Base-by-base conservation (phyloP, 768 basidiomycete species). In the Boletus huronensis region DNA sequence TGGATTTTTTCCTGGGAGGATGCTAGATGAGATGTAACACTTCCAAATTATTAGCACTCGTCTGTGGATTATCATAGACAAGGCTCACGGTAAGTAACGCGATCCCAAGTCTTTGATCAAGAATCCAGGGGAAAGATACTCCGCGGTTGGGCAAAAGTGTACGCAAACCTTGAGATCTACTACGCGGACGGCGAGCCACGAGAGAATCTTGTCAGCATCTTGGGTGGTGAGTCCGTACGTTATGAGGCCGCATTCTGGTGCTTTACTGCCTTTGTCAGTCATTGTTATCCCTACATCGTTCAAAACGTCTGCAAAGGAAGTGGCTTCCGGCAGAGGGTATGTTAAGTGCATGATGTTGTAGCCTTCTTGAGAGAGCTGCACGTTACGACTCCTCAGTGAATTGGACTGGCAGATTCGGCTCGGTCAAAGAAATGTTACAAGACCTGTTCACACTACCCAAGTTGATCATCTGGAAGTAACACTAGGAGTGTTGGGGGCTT, bases 361-460 rank as follows among this genome's bases (percentile, higher is more conserved):
- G 26, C 75, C 75, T 56, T 77, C 76, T 52, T 74, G 70, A 31
- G 74, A 58, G 55, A 72, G 68, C 70, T 75, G 49, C n/a, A 32
- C 11, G 26, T 48, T 25, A 41, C 13, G 21, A 40, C 16, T n/a
- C n/a, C 5, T 26, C 21, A 21, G 55, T 51, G 28, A 61, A 43
- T 17, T 28, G 9, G 26, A 16, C 13, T 26, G 14, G 17, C 3
- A 44, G 28, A 26, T 39, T 40, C 13, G 40, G 13, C n/a, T n/a
- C n/a, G n/a, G n/a, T n/a, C 40, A 39, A 10, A 17, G 11, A 7
- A 13, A 26, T 51, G 14, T 32, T n/a, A n/a, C n/a, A n/a, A 21
- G 34, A 73, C 75, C 64, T 75, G 74, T 51, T 71, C 61, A 50
- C 74, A 74, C 74, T 71, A 74, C 39, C 67, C 69, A 23, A 49